Conservation (phyloP, 1,284 basidiomycete species). For the Leucoagaricus sp. region DNA sequence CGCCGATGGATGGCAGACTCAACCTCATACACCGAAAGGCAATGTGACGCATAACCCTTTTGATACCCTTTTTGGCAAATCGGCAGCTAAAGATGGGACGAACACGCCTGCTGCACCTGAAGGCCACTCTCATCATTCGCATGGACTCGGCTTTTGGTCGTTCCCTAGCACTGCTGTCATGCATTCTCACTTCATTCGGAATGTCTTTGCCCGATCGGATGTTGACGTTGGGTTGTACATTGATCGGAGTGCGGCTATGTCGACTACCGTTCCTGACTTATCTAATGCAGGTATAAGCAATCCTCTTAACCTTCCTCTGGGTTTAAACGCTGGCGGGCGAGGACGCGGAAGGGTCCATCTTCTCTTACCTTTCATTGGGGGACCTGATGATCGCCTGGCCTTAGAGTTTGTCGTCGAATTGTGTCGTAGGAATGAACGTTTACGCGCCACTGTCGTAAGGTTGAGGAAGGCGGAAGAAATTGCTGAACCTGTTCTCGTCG, state of each 20-base stretch:
- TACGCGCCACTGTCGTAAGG: conserved; percentile 75
- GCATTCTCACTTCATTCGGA: conserved; percentile 82
- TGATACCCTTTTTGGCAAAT: conserved; percentile 59
- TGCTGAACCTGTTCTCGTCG: conserved; percentile 23
- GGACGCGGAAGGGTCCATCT: conserved; percentile 58
- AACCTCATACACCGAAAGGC: conserved; percentile 6
- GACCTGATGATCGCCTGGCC: conserved; percentile 90
- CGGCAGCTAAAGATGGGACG: conserved; percentile 21
- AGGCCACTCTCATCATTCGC: not conserved
- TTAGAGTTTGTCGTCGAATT: conserved; percentile 84
- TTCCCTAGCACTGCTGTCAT: conserved; percentile 39
- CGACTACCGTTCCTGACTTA: conserved; percentile 23
- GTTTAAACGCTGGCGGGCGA: conserved; percentile 14
- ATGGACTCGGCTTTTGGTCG: conserved; percentile 4
- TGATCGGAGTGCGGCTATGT: conserved; percentile 56
- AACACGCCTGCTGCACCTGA: conserved; percentile 29
- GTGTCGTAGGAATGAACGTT: conserved; percentile 58
- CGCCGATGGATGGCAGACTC: not conserved
- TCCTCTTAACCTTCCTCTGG: not conserved
- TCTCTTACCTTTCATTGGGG: conserved; percentile 92
- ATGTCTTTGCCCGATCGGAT: conserved; percentile 72
- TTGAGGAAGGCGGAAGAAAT: conserved; percentile 50
- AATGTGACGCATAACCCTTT: conserved; percentile 49
- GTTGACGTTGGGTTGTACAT: conserved; percentile 82
- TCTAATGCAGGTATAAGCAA: conserved; percentile 3